Conservation (phyloP, 78 protist species). For the Bodo saltans region DNA sequence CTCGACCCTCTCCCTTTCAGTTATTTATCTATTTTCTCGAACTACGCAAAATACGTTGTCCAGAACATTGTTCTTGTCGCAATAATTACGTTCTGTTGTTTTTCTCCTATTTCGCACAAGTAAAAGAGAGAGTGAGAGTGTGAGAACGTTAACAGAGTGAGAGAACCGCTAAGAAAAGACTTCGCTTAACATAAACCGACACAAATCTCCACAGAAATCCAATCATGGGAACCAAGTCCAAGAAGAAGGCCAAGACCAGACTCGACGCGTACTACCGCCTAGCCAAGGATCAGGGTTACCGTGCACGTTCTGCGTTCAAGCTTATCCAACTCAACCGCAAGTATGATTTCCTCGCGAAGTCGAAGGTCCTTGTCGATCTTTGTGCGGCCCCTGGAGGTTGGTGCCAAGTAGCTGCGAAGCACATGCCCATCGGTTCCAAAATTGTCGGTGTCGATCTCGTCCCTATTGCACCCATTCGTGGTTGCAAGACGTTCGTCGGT, state of each 20-base stretch:
- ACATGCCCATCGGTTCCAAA: slow-evolving; percentile 75
- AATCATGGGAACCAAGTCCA: slow-evolving; percentile 58
- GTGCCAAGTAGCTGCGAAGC: slow-evolving; percentile 90
- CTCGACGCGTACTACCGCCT: slow-evolving; percentile 86
- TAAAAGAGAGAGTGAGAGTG: too few species aligned
- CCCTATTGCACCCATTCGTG: slow-evolving; percentile 88
- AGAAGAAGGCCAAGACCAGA: slow-evolving; percentile 77
- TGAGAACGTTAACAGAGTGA: too few species aligned
- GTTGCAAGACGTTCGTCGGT: slow-evolving; percentile 65
- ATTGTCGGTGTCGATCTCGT: slow-evolving; percentile 96
- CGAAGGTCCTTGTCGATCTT: slow-evolving; percentile 88
- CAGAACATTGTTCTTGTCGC: too few species aligned
- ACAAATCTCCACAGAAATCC: too few species aligned
- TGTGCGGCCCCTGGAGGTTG: slow-evolving; percentile 99
- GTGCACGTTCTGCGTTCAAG: slow-evolving; percentile 99
- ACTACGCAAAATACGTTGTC: too few species aligned
- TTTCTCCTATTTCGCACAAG: too few species aligned
- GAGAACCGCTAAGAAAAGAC: too few species aligned
- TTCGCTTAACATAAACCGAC: too few species aligned
- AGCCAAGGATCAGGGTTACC: slow-evolving; percentile 97
- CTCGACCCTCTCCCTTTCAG: too few species aligned
- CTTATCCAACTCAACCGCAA: slow-evolving; percentile 94
- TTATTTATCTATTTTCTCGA: too few species aligned
- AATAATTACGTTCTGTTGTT: too few species aligned
- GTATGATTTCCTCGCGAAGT: slow-evolving; percentile 73